Percentiles rank a stretch among this genome's conserved stretches.
These are phyloP conservation scores for Epichloe sp. DNA, from an alignment of 2,329 filamentous ascomycete species.

Conservation along the genomic window DNA sequence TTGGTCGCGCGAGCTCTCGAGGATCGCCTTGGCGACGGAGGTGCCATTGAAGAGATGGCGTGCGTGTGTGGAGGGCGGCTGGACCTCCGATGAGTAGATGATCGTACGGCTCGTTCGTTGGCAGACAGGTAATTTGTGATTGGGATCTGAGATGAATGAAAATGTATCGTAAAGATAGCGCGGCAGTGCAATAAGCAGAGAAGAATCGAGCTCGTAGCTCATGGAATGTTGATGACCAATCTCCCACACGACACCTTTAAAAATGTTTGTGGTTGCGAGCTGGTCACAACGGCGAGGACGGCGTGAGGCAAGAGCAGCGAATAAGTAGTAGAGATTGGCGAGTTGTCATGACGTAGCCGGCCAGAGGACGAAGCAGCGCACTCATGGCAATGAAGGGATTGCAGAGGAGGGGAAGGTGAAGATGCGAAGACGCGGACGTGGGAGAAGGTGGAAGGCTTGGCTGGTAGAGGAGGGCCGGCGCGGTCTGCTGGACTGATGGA, in stretches of 20 bases:
- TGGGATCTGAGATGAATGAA: background rate
- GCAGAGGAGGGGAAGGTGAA: conserved; percentile 2
- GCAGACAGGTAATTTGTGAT: background rate
- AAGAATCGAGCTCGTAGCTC: conserved; percentile 12
- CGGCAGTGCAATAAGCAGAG: background rate
- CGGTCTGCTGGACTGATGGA: conserved; percentile 1
- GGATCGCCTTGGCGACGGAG: conserved; percentile 67
- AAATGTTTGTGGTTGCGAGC: conserved; percentile 5
- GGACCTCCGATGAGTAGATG: conserved; percentile 3
- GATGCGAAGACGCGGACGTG: conserved; percentile 1
- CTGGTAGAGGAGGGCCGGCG: conserved; percentile 4
- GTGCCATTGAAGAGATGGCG: conserved; percentile 41
- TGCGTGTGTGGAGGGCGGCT: conserved; percentile 16
- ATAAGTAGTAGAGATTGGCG: conserved; percentile 2
- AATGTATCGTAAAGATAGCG: background rate
- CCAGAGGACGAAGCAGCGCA: conserved; percentile 3
- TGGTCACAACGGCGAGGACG: conserved; percentile 6
- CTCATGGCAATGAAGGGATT: conserved; percentile 5
- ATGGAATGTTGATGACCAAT: conserved; percentile 8
- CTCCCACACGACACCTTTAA: background rate
- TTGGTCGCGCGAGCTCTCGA: conserved; percentile 77
- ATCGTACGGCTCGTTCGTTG: background rate
- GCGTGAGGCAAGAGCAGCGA: conserved; percentile 4
- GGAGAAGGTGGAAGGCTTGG: background rate
- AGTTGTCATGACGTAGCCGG: conserved; percentile 9